Evolutionary conservation across 23 red algal species (phyloP).

Genomic region (Gracilariopsis chorda): DNA sequence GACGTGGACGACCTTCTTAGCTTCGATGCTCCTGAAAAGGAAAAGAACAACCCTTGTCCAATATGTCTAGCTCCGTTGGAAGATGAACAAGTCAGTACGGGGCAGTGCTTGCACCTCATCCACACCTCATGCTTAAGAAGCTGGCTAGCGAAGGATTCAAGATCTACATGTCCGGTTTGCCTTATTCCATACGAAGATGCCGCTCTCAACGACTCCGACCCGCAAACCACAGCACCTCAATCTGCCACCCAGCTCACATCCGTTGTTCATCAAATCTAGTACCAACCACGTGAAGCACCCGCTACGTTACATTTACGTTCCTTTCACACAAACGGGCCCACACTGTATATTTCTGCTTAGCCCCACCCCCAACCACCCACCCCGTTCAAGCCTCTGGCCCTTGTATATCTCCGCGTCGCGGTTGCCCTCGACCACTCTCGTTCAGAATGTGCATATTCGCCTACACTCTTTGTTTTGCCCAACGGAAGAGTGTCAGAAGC

Average conservation of each 20-base stretch:
- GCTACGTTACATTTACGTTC: background rate
- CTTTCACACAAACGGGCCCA: no score
- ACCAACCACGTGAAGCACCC: background rate
- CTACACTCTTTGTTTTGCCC: background rate
- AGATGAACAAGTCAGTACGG: slow-evolving; percentile 27
- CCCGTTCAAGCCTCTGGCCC: no score
- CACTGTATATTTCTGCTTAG: no score
- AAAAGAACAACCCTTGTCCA: slow-evolving; percentile 16
- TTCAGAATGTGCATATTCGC: background rate
- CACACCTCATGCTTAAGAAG: slow-evolving; percentile 38
- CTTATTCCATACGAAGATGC: slow-evolving; percentile 24
- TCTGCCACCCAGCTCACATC: background rate
- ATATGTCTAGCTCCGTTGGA: slow-evolving; percentile 44
- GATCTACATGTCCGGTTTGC: slow-evolving; percentile 50
- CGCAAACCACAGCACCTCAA: background rate
- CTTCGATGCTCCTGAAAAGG: slow-evolving; percentile 12
- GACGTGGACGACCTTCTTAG: background rate
- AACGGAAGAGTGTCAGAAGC: slow-evolving; percentile 16
- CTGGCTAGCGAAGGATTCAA: slow-evolving; percentile 39
- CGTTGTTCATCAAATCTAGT: background rate
- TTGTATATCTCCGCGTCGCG: no score
- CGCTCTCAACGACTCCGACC: background rate
- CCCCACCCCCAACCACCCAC: no score
- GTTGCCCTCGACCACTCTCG: no score
- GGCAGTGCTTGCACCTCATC: slow-evolving; percentile 31